phyloP scores from a whole-genome alignment of 371 early-diverging fungal genomes.

The Nosema muscidifuracis region DNA sequence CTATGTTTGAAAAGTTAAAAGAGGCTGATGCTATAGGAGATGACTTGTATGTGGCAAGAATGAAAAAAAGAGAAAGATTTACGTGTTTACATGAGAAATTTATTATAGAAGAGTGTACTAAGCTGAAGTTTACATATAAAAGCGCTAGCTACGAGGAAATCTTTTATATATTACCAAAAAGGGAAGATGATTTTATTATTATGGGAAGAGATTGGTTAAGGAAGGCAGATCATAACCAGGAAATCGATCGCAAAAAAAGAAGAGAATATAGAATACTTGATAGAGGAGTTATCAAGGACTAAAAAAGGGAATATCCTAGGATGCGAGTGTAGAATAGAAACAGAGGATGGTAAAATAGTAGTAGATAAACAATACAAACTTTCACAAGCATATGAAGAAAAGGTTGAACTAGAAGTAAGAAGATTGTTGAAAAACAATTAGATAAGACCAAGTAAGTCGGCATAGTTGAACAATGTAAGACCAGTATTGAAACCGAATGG shows the following conservation, averaged over 20 bases:
- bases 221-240: not conserved
- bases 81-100: not conserved
- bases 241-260: not conserved
- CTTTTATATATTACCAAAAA: not conserved
- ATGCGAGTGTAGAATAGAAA: not conserved
- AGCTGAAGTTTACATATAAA: not conserved
- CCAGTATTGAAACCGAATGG: slow-evolving; percentile 32
- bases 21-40: not conserved
- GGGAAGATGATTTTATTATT: not conserved
- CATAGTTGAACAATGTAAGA: slow-evolving; percentile 21
- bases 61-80: not conserved
- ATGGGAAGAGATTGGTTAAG: not conserved
- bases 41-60: not conserved
- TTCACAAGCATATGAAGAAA: not conserved
- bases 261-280: not conserved
- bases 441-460: slow-evolving; percentile 27
- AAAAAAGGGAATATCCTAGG: too few species aligned
- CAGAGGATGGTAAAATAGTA: not conserved
- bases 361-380: not conserved
- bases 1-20: not conserved
- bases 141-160: not conserved
- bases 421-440: slow-evolving; percentile 10
- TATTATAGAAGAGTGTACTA: not conserved
- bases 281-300: not conserved
- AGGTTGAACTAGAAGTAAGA: not conserved